Evolutionary conservation across 1,284 basidiomycete species (phyloP).

Genomic region (Ustilago tritici): DNA sequence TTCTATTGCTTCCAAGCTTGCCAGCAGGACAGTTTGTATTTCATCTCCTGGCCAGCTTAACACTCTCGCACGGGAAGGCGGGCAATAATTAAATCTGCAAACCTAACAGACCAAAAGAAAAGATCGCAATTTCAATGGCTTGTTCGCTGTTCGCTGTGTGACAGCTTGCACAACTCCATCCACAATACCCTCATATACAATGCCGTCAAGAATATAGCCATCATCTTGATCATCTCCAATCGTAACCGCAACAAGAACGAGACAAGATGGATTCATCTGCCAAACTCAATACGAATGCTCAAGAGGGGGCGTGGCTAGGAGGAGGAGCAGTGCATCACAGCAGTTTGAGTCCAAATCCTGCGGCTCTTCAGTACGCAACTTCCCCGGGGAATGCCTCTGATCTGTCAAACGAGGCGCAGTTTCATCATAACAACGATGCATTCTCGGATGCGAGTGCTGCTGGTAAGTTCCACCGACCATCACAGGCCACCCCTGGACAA

Average conservation of each 20-base stretch:
- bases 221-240: too few relatives aligned
- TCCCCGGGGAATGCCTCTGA: constrained; percentile 50
- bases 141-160: too few relatives aligned
- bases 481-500: not conserved
- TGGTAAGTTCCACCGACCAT: constrained; percentile 16
- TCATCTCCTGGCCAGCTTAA: too few relatives aligned
- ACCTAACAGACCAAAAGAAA: too few relatives aligned
- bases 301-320: constrained; percentile 46
- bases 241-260: not conserved
- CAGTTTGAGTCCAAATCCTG: constrained; percentile 18
- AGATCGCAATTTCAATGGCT: too few relatives aligned
- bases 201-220: too few relatives aligned
- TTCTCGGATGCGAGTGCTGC: constrained; percentile 37
- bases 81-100: not conserved
- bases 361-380: constrained; percentile 28
- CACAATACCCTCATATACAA: too few relatives aligned
- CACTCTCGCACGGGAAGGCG: too few relatives aligned
- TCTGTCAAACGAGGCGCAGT: constrained; percentile 52
- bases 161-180: too few relatives aligned
- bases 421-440: constrained; percentile 33
- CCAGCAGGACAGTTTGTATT: constrained; percentile 2
- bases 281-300: constrained; percentile 11
- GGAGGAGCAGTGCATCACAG: constrained; percentile 16
- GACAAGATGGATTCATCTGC: constrained; percentile 34
- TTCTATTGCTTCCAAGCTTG: not conserved